phyloP scores from a whole-genome alignment of 2,329 filamentous ascomycete species.

The Ascochyta rabiei region DNA sequence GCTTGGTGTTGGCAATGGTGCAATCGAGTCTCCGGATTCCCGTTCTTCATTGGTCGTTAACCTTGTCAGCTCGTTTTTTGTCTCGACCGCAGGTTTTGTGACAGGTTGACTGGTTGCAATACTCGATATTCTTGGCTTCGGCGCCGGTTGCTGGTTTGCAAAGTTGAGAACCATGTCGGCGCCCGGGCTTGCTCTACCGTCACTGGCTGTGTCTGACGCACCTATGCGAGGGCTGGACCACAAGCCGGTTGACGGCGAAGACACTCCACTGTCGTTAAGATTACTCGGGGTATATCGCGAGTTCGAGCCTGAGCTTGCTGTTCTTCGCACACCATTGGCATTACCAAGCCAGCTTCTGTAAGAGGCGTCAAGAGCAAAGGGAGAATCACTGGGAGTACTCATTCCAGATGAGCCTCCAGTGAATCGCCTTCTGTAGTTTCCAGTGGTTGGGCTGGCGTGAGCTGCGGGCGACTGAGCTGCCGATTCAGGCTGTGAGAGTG shows the following conservation, averaged over 20 bases:
- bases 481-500: slow-evolving; percentile 24
- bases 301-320: slow-evolving; percentile 40
- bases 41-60: slow-evolving; percentile 36
- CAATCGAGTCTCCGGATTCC: slow-evolving; percentile 39
- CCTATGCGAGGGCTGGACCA: slow-evolving; percentile 47
- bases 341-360: slow-evolving; percentile 44
- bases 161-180: slow-evolving; percentile 46
- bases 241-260: slow-evolving; percentile 42
- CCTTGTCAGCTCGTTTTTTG: slow-evolving; percentile 11
- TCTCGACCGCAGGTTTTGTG: slow-evolving; percentile 12
- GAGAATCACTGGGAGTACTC: slow-evolving; percentile 39
- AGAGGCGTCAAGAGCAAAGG: slow-evolving; percentile 38
- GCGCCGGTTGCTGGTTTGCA: slow-evolving; percentile 29
- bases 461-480: slow-evolving; percentile 41
- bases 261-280: slow-evolving; percentile 23
- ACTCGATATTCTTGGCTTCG: slow-evolving; percentile 17
- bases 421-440: slow-evolving; percentile 28
- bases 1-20: slow-evolving; percentile 36
- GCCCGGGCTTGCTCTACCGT: slow-evolving; percentile 32
- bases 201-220: slow-evolving; percentile 22
- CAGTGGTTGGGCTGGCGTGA: slow-evolving; percentile 34
- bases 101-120: slow-evolving; percentile 10
- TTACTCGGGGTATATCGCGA: slow-evolving; percentile 29
- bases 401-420: slow-evolving; percentile 25
- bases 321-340: slow-evolving; percentile 49